Evolutionary conservation across 78 protist species (phyloP).

Genomic region (Chrysochromulina parva): DNA sequence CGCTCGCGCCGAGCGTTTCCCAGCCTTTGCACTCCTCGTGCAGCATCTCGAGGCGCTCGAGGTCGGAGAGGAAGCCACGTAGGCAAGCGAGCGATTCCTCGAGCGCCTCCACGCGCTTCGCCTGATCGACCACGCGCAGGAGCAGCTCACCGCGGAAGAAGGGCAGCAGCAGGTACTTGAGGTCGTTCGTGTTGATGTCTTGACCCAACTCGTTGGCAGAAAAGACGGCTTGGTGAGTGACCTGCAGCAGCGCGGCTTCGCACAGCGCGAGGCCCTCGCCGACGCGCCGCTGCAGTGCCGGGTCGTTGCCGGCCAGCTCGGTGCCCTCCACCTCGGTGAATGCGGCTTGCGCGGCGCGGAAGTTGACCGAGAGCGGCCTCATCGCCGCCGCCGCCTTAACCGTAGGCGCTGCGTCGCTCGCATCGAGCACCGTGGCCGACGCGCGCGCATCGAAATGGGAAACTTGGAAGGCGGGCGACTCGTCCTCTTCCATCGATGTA

Average conservation of each 20-base stretch:
- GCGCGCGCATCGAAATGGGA: too few relatives aligned
- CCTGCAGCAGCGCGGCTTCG: neutral
- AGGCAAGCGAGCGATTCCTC: neutral
- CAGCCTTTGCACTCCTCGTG: neutral
- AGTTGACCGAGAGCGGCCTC: too few relatives aligned
- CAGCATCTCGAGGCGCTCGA: neutral
- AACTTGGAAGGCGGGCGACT: too few relatives aligned
- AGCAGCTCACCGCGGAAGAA: neutral
- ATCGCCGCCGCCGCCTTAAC: too few relatives aligned
- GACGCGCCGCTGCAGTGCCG: too few relatives aligned
- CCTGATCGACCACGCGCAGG: neutral
- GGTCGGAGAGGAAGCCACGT: neutral
- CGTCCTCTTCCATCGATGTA: too few relatives aligned
- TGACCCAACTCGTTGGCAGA: neutral
- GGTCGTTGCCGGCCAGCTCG: too few relatives aligned
- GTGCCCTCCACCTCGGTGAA: too few relatives aligned
- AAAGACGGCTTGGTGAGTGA: neutral
- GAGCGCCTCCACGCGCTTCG: neutral
- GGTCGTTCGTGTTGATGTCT: neutral
- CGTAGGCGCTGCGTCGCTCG: too few relatives aligned
- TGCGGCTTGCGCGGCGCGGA: too few relatives aligned
- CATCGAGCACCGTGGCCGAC: too few relatives aligned
- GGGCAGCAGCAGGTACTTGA: neutral
- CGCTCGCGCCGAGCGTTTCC: neutral
- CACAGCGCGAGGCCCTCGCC: too few relatives aligned